Evolutionary conservation across 257 asterid species (phyloP), one percentile per base, ranked within the genome.

Genomic region (Mitragyna speciosa): DNA sequence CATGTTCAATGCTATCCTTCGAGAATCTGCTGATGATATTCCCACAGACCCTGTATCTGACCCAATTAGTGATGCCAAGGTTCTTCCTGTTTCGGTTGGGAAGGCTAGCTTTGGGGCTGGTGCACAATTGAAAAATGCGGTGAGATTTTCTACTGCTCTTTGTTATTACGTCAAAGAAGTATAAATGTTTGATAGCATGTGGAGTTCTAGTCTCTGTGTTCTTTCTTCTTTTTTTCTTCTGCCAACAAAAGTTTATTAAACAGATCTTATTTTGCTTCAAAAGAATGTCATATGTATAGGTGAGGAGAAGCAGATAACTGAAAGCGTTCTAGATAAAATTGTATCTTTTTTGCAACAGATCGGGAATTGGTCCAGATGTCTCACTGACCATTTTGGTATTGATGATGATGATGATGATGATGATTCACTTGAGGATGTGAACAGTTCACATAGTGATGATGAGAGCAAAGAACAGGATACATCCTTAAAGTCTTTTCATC

Each of bases 331-430:
- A 28, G 10, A 12, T 66, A 31, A 45, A 52, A 45, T 47, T 56
- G 54, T 39, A 36, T 41, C 52, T 66, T 72, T 5, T 75, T 58
- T 69, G 75, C 67, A 70, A 74, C 93, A 93, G 97, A 90, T 94
- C 39, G 98, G 98, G 79, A 90, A 91, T 72, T 94, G 98, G 98
- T 90, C 94, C 43, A 87, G 96, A 84, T 94, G 98, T 96, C 91
- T 94, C 26, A 86, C 93, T 43, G 93, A 92, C 84, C 89, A 89
- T 71, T 85, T 89, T 64, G 93, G 94, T 14, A 87, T 90, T 71
- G 90, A 90, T 77, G 95, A 89, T 64, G 41, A 36, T 36, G 41
- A 36, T 71, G 90, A 90, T 77, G 95, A 89, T 64, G 41, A 36
- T 36, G 41, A 36, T 36, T 36, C 79, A 64, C 65, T 70, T 52